Conservation (phyloP, 345 rosid species). For the Lenwebbia sp. region DNA sequence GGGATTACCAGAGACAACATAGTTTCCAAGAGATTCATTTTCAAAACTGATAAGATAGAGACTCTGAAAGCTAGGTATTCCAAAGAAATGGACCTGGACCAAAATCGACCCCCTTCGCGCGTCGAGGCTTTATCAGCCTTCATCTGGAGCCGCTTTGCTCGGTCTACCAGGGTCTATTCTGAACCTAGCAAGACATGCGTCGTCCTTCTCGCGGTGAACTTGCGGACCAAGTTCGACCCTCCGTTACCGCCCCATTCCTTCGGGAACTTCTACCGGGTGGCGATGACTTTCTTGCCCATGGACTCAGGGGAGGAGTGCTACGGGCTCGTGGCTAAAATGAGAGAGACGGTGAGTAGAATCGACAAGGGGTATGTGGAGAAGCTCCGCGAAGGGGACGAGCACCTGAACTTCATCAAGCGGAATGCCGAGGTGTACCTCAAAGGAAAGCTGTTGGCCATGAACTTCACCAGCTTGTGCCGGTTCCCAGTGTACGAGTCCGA, state of each 20-base stretch:
- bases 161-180: not conserved
- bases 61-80: conserved; percentile 5
- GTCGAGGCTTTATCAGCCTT: conserved; percentile 28
- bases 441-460: conserved; percentile 12
- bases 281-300: not conserved
- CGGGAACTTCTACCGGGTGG: conserved; percentile 4
- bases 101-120: conserved; percentile 9
- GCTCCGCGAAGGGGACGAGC: conserved; percentile 13
- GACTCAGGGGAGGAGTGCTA: not conserved
- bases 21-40: conserved; percentile 16
- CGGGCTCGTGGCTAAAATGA: conserved; percentile 8
- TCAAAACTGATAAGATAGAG: conserved; percentile 4
- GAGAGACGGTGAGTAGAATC: conserved; percentile 13
- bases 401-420: conserved; percentile 1
- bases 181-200: not conserved
- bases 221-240: conserved; percentile 8
- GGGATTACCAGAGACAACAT: not conserved
- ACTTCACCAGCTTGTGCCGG: conserved; percentile 24
- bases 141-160: conserved; percentile 16
- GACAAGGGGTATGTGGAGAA: conserved; percentile 13
- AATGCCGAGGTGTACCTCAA: not conserved
- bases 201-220: conserved; percentile 15
- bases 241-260: conserved; percentile 1
- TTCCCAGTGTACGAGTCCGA: conserved; percentile 25
- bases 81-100: not conserved